A percentile compares a stretch with the other conserved stretches of the same genome.
Conservation (phyloP, 108 stramenopile genomes). For the Skeletonema potamos region DNA sequence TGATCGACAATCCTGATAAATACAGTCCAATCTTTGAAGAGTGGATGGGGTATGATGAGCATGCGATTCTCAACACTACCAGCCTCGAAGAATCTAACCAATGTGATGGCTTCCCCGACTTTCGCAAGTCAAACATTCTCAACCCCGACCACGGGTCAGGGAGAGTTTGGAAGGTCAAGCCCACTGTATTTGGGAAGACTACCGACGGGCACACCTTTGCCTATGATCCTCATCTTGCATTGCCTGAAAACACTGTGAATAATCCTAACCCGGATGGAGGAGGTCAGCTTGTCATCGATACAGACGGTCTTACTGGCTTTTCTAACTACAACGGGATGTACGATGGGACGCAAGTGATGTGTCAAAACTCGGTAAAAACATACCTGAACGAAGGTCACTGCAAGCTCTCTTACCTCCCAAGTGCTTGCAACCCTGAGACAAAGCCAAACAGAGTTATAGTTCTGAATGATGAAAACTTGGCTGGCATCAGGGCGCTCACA, state of each 20-base stretch:
- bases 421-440: constrained; percentile 29
- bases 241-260: constrained; percentile 52
- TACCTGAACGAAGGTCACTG: constrained; percentile 65
- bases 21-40: too few species aligned
- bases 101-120: too few species aligned
- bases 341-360: constrained; percentile 23
- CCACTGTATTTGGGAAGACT: constrained; percentile 13
- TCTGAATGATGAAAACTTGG: constrained; percentile 2
- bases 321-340: too few species aligned
- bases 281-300: constrained; percentile 17
- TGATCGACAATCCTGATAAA: too few species aligned
- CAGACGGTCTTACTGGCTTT: constrained; percentile 4
- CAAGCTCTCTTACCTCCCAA: constrained; percentile 11
- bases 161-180: too few species aligned
- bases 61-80: too few species aligned
- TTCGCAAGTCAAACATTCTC: too few species aligned
- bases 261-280: constrained; percentile 61
- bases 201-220: constrained; percentile 1
- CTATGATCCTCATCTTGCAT: constrained; percentile 32
- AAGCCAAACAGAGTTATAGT: constrained; percentile 13
- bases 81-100: too few species aligned
- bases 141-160: too few species aligned
- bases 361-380: constrained; percentile 49
- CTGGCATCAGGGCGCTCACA: constrained; percentile 6
- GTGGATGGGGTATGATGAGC: too few species aligned